Evolutionary conservation across 257 asterid genomes (phyloP).

Genomic region (Capsicum rhomboideum): DNA sequence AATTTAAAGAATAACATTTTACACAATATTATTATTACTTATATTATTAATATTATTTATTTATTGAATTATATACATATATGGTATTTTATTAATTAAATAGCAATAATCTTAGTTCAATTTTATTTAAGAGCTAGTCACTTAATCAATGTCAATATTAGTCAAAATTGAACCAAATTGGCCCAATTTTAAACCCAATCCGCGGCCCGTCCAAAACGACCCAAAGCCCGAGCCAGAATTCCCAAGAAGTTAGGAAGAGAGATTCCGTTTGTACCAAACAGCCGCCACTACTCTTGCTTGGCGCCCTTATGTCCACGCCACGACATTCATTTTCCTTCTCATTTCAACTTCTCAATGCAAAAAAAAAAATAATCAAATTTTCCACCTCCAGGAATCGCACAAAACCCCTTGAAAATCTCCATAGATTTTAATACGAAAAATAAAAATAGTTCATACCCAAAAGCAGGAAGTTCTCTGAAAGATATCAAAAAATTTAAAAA

Average conservation of each 20-base stretch:
- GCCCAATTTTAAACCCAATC: too few species aligned
- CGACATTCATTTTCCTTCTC: slow-evolving; percentile 12
- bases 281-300: slow-evolving; percentile 13
- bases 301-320: slow-evolving; percentile 37
- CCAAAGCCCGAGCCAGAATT: too few species aligned
- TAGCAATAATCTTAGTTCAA: too few species aligned
- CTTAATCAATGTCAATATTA: too few species aligned
- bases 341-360: neutral
- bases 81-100: too few species aligned
- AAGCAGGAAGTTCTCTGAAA: neutral
- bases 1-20: too few species aligned
- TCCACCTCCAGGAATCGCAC: neutral
- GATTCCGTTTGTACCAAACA: neutral
- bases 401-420: neutral
- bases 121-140: too few species aligned
- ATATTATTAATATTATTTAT: too few species aligned
- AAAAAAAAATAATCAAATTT: neutral
- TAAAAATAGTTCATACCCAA: neutral
- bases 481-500: neutral
- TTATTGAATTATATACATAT: too few species aligned
- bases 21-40: too few species aligned
- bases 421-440: neutral
- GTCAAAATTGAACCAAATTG: too few species aligned
- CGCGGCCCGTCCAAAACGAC: too few species aligned
- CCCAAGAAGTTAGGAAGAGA: neutral